Base-by-base conservation (phyloP, 768 basidiomycete genomes). In the Trametes cingulata region DNA sequence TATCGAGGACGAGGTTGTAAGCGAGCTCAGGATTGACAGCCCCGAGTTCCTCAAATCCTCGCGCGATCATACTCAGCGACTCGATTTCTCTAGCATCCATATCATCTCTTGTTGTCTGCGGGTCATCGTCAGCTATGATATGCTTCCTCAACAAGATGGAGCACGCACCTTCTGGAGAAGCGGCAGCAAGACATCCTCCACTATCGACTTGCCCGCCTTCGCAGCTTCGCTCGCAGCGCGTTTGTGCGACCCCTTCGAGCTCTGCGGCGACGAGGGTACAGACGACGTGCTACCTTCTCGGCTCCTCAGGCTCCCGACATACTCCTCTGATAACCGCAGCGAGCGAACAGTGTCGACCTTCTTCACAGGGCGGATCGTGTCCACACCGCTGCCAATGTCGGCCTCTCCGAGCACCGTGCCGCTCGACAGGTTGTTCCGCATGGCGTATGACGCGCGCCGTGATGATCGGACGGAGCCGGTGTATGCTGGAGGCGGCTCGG, bases 331-430 rank as follows among this genome's bases (percentile, higher is more conserved):
- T 19, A 91, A 72, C 61, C 87, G 79, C 14, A 93, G 75, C 5
- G 93, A 94, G 3, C 88, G 85, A 12, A 81, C 78, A 5, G 88
- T 81, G 71, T 97, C 94, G 29, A 96, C 87, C 68, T 91, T 93
- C 82, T 95, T 96, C 62, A 96, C 86, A 0, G 95, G 95, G 52
- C 94, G 83, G 67, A 98, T 93, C 1, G 95, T 98, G 67, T 91
- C 92, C 45, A 91, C 80, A 39, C 93, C 93, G 52, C 80, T 90
- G 17, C 93, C 93, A n/a, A 95, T 70, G 73, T 95, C 94, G 12
- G 87, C 92, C 66, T 87, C 87, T 42, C 82, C 82, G 67, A 95
- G 75, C 8, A 93, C 77, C 0, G 91, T 93, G 12, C 94, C 93
- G 14, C 83, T 85, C 57, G 79, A 77, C 17, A 79, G 73, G 41